Base-by-base conservation (phyloP, 2,329 filamentous ascomycete species). In the Beauveria sp. region DNA sequence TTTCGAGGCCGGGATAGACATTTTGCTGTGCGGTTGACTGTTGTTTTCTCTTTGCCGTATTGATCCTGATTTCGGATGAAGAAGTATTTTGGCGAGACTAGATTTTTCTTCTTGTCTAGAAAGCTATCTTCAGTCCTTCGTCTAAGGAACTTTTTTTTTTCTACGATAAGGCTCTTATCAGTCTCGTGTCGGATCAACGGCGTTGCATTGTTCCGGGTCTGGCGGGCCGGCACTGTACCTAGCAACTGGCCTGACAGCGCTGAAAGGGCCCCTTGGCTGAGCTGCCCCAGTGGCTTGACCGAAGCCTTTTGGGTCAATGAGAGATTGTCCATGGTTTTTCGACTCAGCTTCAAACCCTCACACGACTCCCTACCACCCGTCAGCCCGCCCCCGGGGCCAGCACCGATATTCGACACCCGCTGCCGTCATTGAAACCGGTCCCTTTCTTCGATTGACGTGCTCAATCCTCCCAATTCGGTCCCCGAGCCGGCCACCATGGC, bases 1-100 rank as follows among this genome's bases (percentile, higher is more conserved):
- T 64, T 76, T 74, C 63, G 75, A 71, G 63, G 67, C 66, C 50
- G 75, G 66, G 57, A 75, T 64, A 31, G 77, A 69, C 73, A 78
- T 79, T 57, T 64, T 54, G 38, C 12, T 22, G 6, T 46, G 12
- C 46, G 42, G 12, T 26, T 16, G 52, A 31, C 7, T 48, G n/a
- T 38, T 38, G 12, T 1, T 16, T 38, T 38, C 12, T 38, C 5
- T 38, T 38, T 16, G 34, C 14, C 34, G 34, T 38, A 38, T 38
- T n/a, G 20, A 5, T 18, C 10, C 42, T 34, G 38, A 5, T 14
- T 14, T 14, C 34, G 12, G 49, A 34, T 2, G 42, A 22, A n/a
- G 24, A 45, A 22, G 5, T 46, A 3, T 6, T 22, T 8, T 3
- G n/a, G 24, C 10, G 46, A 57, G 52, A 54, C 20, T 8, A 4